Conservation (phyloP, 495 filamentous ascomycete species). For the Saxophila tyrrhenica region DNA sequence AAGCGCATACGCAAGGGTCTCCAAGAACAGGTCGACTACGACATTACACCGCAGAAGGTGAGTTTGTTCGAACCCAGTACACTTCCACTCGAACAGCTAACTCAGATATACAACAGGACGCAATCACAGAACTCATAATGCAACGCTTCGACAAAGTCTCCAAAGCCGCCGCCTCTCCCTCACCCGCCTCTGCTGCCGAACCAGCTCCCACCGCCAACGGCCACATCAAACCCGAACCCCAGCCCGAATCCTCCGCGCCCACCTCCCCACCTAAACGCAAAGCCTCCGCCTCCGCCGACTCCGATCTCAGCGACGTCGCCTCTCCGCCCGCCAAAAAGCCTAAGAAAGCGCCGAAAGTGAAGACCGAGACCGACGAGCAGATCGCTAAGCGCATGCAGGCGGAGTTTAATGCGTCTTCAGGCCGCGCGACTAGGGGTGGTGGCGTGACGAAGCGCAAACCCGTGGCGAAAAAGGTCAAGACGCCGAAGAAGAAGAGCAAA, state of each 20-base stretch:
- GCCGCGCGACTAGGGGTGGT: slow-evolving; percentile 60
- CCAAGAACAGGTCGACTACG: slow-evolving; percentile 62
- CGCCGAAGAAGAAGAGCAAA: slow-evolving; percentile 70
- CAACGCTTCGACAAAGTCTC: slow-evolving; percentile 78
- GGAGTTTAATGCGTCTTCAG: slow-evolving; percentile 61
- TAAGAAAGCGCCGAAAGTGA: slow-evolving; percentile 35
- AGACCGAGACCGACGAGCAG: slow-evolving; percentile 40
- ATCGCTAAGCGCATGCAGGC: slow-evolving; percentile 83
- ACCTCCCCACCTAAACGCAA: slow-evolving; percentile 24
- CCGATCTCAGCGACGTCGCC: slow-evolving; percentile 18
- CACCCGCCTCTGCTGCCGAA: slow-evolving; percentile 6
- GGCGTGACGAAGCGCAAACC: slow-evolving; percentile 35
- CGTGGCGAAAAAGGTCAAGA: slow-evolving; percentile 32
- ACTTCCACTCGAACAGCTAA: not conserved
- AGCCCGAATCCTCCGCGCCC: not conserved
- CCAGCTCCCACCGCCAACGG: slow-evolving; percentile 39
- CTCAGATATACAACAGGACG: too few relatives aligned
- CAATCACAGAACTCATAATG: slow-evolving; percentile 74
- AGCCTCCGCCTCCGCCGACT: slow-evolving; percentile 27
- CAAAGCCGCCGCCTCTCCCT: slow-evolving; percentile 27
- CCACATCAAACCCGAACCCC: not conserved
- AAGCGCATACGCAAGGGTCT: slow-evolving; percentile 86
- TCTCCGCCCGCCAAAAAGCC: slow-evolving; percentile 36
- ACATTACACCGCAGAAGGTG: slow-evolving; percentile 81
- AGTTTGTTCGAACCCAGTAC: too few relatives aligned